Percentiles rank a stretch among this genome's conserved stretches.
phyloP scores from a whole-genome alignment of 2,329 filamentous ascomycete species.

The Alternaria postmessia region DNA sequence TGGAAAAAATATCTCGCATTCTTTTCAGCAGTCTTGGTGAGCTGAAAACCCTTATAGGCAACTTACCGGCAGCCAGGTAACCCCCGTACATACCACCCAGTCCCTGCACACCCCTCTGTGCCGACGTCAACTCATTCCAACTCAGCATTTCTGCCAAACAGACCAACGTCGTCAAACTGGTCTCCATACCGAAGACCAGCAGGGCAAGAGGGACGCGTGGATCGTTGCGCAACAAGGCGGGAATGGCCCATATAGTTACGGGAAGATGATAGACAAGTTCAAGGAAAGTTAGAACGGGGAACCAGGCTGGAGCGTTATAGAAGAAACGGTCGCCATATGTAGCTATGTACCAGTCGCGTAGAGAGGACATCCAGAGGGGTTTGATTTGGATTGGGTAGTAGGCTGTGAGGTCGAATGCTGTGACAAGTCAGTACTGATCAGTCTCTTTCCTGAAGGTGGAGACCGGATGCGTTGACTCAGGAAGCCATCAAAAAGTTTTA shows the following conservation, averaged over 20 bases:
- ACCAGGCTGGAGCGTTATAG: slow-evolving; percentile 66
- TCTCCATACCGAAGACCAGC: slow-evolving; percentile 66
- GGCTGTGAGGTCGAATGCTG: slow-evolving; percentile 68
- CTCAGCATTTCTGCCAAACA: slow-evolving; percentile 68
- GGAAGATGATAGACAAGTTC: slow-evolving; percentile 70
- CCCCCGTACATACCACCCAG: slow-evolving; percentile 51
- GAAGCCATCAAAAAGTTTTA: not conserved
- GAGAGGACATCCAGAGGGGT: slow-evolving; percentile 57
- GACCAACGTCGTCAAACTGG: slow-evolving; percentile 67
- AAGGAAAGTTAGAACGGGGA: slow-evolving; percentile 64
- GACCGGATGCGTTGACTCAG: not conserved
- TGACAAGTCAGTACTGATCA: not conserved
- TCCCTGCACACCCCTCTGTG: slow-evolving; percentile 38
- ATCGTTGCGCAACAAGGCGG: slow-evolving; percentile 64
- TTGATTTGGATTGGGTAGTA: slow-evolving; percentile 64
- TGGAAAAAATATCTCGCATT: not conserved
- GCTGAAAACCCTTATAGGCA: not conserved
- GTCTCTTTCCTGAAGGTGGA: not conserved
- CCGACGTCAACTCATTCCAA: slow-evolving; percentile 54
- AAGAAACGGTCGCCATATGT: slow-evolving; percentile 73
- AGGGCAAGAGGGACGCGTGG: slow-evolving; percentile 67
- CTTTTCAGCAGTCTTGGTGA: not conserved
- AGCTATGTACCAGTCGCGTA: slow-evolving; percentile 66
- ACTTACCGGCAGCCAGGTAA: slow-evolving; percentile 46
- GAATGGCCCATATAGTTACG: slow-evolving; percentile 66